Base-by-base conservation (phyloP, 2,329 filamentous ascomycete genomes). In the Cladosporium sp. region DNA sequence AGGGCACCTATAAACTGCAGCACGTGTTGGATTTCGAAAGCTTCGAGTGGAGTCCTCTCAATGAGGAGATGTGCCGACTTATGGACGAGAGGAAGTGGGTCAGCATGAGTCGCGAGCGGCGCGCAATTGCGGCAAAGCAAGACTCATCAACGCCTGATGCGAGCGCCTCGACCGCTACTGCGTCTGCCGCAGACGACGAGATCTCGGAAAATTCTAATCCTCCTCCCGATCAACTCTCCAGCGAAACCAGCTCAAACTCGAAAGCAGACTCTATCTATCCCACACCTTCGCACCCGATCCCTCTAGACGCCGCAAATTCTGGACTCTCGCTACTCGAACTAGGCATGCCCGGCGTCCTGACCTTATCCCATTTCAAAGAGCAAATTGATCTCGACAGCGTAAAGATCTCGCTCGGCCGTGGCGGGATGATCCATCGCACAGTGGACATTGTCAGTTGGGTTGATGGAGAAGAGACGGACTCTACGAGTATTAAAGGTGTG, bases 1-100 rank as follows among this genome's bases (percentile, higher is more conserved):
- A 94, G 76, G 88, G 86, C 59, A 87, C 92, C 68, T 94, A 89
- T 70, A 78, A 80, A 11, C 89, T 89, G 1, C 88, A 91, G 68
- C 84, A 87, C 67, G 81, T 94, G 11, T 79, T 93, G 11, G 88
- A 92, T 63, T 87, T 88, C 0, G 83, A 70, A 42, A 68, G 60
- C 25, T 50, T 67, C 7, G 60, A 69, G 7, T 74, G 72, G 72
- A 60, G 69, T 55, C 52, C 62, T 9, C 58, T 74, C 49, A 64
- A 73, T 36, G 69, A 69, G 19, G 65, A 69, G 34, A 64, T 73
- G 61, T 60, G 65, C 51, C 49, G 30, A 15, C 69, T 78, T 19
- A 76, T 84, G 60, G 83, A 87, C 62, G 73, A 75, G 57, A 80
- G 83, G 55, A 74, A 82, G 1, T 91, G 86, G 64, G 74, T 76